These are phyloP conservation scores for Podospora conica DNA, from an alignment of 495 filamentous ascomycete species.

Conservation along the genomic window DNA sequence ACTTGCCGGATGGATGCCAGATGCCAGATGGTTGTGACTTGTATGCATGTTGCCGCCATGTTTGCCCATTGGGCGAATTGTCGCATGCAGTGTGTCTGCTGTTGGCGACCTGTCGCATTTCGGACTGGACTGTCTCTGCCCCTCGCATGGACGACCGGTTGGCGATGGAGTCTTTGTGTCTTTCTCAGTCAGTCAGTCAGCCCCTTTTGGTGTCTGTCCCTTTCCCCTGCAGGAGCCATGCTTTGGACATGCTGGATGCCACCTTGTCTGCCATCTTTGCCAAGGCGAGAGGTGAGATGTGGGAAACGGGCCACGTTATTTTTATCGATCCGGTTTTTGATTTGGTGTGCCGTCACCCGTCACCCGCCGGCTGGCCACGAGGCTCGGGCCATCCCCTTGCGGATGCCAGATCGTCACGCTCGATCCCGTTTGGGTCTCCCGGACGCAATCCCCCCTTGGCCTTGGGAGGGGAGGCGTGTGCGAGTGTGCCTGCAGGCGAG, in stretches of 20 bases:
- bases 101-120: not conserved
- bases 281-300: not conserved
- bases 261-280: not conserved
- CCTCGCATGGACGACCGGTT: not conserved
- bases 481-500: not conserved
- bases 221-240: slow-evolving; percentile 8
- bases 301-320: not conserved
- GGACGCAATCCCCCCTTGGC: slow-evolving; percentile 11
- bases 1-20: too few species aligned
- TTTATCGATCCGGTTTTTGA: not conserved
- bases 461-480: not conserved
- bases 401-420: slow-evolving; percentile 15
- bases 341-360: not conserved
- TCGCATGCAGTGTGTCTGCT: not conserved
- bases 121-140: not conserved
- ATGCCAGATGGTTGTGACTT: too few species aligned
- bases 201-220: not conserved
- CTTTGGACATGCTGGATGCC: not conserved
- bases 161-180: too few species aligned
- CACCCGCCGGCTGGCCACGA: slow-evolving; percentile 13
- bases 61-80: not conserved
- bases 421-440: slow-evolving; percentile 23
- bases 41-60: too few species aligned
- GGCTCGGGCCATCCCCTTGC: slow-evolving; percentile 19
- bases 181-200: too few species aligned